Evolutionary conservation across 495 filamentous ascomycete species (phyloP).

Genomic region (Hyaloscypha finlandica): DNA sequence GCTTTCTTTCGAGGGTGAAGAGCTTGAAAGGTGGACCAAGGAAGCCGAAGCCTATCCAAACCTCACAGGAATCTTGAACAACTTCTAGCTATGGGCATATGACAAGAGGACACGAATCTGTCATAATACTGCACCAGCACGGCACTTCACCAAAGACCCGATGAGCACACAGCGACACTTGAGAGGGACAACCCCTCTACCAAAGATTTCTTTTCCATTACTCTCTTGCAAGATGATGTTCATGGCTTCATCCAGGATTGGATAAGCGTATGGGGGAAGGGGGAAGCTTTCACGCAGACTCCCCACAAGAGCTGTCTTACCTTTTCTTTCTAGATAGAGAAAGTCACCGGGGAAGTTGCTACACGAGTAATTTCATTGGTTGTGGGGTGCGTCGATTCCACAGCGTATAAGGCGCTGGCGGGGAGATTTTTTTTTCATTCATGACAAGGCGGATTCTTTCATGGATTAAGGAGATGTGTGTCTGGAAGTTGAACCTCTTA

Average conservation of each 20-base stretch:
- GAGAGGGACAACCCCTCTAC: neutral
- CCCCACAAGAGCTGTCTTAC: neutral
- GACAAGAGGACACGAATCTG: neutral
- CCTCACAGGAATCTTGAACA: constrained; percentile 8
- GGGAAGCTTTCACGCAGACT: neutral
- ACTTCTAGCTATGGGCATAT: neutral
- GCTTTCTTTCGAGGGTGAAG: constrained; percentile 85
- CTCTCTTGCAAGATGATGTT: neutral
- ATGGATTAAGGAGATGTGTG: neutral
- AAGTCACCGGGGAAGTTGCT: neutral
- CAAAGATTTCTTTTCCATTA: neutral
- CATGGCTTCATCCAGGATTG: neutral
- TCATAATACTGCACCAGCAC: neutral
- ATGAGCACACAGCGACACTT: neutral
- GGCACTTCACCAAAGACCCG: neutral
- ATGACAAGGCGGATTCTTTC: neutral
- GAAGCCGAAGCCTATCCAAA: constrained; percentile 24
- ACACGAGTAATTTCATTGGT: neutral
- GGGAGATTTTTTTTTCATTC: neutral
- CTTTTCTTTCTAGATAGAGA: neutral
- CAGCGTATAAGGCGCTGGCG: neutral
- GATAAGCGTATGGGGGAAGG: neutral
- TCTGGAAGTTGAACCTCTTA: neutral
- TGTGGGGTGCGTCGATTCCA: neutral
- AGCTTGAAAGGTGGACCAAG: constrained; percentile 67